A percentile compares a stretch with the other conserved stretches of the same genome.
Conservation (phyloP, 2,329 filamentous ascomycete species). For the Cryphonectria radicalis region DNA sequence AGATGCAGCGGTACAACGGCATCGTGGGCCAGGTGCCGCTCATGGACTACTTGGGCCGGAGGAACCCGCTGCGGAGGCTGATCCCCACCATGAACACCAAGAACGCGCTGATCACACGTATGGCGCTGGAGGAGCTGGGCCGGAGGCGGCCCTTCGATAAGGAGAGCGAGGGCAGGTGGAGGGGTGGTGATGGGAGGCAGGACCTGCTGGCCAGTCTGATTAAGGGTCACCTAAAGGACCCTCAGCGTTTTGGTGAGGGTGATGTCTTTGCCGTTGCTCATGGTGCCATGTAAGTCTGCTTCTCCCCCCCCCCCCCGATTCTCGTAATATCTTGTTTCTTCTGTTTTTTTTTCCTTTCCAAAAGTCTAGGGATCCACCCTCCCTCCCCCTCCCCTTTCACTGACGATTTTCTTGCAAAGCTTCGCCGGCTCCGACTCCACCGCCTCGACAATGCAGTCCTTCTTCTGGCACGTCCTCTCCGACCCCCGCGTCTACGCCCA, state of each 20-base stretch:
- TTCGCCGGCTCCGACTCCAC: slow-evolving; percentile 66
- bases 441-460: slow-evolving; percentile 62
- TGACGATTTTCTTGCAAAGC: slow-evolving; percentile 37
- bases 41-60: slow-evolving; percentile 51
- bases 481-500: slow-evolving; percentile 46
- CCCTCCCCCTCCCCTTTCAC: background rate
- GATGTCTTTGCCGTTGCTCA: slow-evolving; percentile 62
- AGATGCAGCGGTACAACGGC: slow-evolving; percentile 57
- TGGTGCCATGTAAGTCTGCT: slow-evolving; percentile 54
- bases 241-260: slow-evolving; percentile 51
- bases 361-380: too few species aligned
- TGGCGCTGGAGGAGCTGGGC: slow-evolving; percentile 55
- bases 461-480: slow-evolving; percentile 55
- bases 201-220: slow-evolving; percentile 57
- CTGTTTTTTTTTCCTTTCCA: background rate
- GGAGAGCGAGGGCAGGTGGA: slow-evolving; percentile 47
- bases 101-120: slow-evolving; percentile 55
- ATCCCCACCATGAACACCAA: slow-evolving; percentile 48
- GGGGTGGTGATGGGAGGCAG: slow-evolving; percentile 48
- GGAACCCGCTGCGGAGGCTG: slow-evolving; percentile 53
- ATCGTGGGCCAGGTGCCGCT: slow-evolving; percentile 56
- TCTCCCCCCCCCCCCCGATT: too few species aligned
- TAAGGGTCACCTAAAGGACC: slow-evolving; percentile 55
- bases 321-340: too few species aligned
- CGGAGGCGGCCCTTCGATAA: slow-evolving; percentile 51